Percentiles rank a stretch among this genome's conserved stretches.
phyloP scores from a whole-genome alignment of 345 rosid species.

The Bretschneidera sinensis region DNA sequence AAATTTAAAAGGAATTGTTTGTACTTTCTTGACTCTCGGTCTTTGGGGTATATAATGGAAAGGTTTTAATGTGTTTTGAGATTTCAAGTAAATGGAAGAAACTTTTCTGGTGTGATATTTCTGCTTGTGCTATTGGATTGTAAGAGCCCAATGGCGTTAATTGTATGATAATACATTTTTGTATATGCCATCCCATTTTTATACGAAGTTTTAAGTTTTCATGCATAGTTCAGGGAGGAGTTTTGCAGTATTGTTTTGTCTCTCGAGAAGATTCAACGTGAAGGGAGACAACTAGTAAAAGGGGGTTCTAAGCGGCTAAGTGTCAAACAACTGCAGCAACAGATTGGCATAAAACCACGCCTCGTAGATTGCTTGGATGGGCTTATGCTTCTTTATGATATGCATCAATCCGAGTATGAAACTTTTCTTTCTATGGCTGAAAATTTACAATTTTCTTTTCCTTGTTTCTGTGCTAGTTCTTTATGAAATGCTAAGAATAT shows the following conservation, averaged over 20 bases:
- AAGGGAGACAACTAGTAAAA: constrained; percentile 48
- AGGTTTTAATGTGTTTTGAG: too few species aligned
- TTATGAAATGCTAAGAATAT: neutral
- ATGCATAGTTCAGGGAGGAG: constrained; percentile 44
- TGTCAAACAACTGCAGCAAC: constrained; percentile 41
- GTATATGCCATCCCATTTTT: neutral
- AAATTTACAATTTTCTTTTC: neutral
- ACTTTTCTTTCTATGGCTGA: neutral
- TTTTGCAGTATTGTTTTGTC: constrained; percentile 45
- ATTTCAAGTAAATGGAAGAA: too few species aligned
- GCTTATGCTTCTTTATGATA: constrained; percentile 55
- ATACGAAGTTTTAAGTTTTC: neutral
- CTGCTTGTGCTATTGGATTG: too few species aligned
- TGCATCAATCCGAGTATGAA: constrained; percentile 70
- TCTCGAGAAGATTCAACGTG: constrained; percentile 49
- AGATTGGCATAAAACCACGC: constrained; percentile 67
- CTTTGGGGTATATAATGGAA: too few species aligned
- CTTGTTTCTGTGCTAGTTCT: too few species aligned
- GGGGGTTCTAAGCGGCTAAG: constrained; percentile 39
- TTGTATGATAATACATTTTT: too few species aligned
- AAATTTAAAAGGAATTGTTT: neutral
- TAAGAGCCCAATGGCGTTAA: too few species aligned
- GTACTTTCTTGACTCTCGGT: too few species aligned
- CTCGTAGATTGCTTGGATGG: constrained; percentile 71
- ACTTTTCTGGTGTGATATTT: too few species aligned